Evolutionary conservation across 2,329 filamentous ascomycete species (phyloP), one percentile per base, ranked within the genome.

Genomic region (Didymella lethalis): DNA sequence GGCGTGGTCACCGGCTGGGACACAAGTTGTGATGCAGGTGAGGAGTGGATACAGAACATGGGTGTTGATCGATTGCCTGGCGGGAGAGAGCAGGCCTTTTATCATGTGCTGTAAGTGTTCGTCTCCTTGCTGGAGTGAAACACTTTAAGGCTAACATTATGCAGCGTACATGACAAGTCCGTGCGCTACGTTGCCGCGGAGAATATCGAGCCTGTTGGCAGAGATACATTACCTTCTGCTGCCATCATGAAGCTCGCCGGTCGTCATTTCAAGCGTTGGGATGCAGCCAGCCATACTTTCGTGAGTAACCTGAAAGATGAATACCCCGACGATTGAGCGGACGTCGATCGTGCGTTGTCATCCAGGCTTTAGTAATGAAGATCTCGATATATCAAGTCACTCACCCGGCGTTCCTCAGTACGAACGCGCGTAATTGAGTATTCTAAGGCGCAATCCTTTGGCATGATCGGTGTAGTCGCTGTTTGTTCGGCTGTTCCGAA

Each of bases 1-100:
- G 93, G 90, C 18, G 85, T 96, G 26, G 90, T 99, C 58, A 91
- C 90, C 14, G 93, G 93, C n/a, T 99, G 94, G 93, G 88, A 90
- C 48, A 79, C 80, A 16, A 81, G 83, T 62, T 89, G 83, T 70
- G 84, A 79, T 53, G 84, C 82, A 11, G 80, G 82, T 49, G 87
- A 88, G 65, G 82, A 82, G 59, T 90, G 84, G 88, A 89, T 86
- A 71, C 80, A 82, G 72, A 82, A 83, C 64, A 89, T 88, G 83
- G 79, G 82, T 46, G 86, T 91, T 10, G 87, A 90, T 74, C 54
- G 63, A 1, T 76, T 89, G 54, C 79, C 81, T n/a, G 79, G 82
- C 52, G 88, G 87, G 2, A 80, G 85, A 45, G 78, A 86, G 60
- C 89, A 92, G 77, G 88, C 88, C 32, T 97, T 92, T 68, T 97